Evolutionary conservation across 805 yeast genomes (phyloP), one percentile per base, ranked within the genome.

Genomic region (Barnettozyma populi): DNA sequence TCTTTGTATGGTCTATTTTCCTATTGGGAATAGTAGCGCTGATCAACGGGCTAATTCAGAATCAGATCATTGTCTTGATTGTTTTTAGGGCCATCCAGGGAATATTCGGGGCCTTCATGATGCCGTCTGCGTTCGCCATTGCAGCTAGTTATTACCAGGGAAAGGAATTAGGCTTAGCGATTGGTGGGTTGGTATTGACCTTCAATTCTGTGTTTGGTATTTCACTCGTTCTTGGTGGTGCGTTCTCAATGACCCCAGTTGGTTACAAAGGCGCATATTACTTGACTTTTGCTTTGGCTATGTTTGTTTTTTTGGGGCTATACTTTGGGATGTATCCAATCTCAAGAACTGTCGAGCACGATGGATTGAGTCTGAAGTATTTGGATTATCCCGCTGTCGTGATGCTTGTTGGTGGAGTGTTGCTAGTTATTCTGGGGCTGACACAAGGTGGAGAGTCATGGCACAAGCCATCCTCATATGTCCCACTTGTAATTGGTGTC

Each of bases 81-180:
- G 66, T 73, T 0, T 64, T 74, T 44, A 61, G 78, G 52, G 75
- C 76, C 1, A 44, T 74, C 1, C 78, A 73, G 53, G 78, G 78
- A 11, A 54, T 72, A 7, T 64, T 69, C 16, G 78, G 70, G 2
- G 67, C 77, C 1, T 63, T 69, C 5, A 48, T 70, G 9, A 57
- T 74, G 16, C 78, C 78, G 2, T 57, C 66, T 8, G 58, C 67
- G 4, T 66, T 62, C 43, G 67, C 70, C 0, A 43, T 69, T 11
- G 61, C 68, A 6, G 68, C 66, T 0, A 50, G 59, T 39, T 56
- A 61, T 23, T 68, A 62, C 44, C 44, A 51, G 5, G 70, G 66
- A 1, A 55, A 59, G 25, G 47, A 54, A 13, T 50, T 66, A 19
- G 65, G 58, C 7, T 48, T 47, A 8, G 67, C 69, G 2, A 44